Conservation (phyloP, 306 rosid species). For the Cucumis cinereus region DNA sequence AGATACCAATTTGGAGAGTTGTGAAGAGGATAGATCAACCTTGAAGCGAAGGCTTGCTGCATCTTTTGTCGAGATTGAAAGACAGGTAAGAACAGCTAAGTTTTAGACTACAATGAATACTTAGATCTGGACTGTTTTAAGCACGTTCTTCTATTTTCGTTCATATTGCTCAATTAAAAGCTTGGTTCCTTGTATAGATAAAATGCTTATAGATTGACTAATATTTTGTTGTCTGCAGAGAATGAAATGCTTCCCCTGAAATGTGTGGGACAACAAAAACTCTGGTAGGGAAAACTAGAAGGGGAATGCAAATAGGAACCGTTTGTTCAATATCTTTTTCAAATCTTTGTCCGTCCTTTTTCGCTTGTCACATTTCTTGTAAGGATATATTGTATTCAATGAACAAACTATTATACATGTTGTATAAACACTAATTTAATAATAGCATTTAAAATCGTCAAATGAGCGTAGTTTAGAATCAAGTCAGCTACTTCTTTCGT, state of each 20-base stretch:
- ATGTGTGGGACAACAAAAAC: neutral
- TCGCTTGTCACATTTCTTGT: neutral
- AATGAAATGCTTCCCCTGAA: slow-evolving; percentile 89
- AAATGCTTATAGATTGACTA: neutral
- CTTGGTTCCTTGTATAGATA: neutral
- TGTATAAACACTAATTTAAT: neutral
- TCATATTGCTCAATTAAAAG: neutral
- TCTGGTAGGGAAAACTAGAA: neutral
- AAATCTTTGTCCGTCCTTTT: neutral
- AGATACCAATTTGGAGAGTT: slow-evolving; percentile 69
- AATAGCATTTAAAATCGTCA: neutral
- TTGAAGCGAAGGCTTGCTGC: slow-evolving; percentile 62
- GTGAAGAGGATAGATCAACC: slow-evolving; percentile 54
- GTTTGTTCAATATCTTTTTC: neutral
- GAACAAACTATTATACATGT: neutral
- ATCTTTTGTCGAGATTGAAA: slow-evolving; percentile 61
- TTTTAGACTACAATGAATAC: neutral
- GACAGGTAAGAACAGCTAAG: slow-evolving; percentile 39
- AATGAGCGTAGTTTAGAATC: too few species aligned
- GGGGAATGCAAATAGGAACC: neutral
- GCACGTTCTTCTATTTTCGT: neutral
- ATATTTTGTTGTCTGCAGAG: slow-evolving; percentile 41
- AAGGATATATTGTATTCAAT: neutral
- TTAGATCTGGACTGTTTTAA: slow-evolving; percentile 1
- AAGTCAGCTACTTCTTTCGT: neutral